Evolutionary conservation across 371 early-diverging fungal species (phyloP).

Genomic region (Lichtheimia ramosa): DNA sequence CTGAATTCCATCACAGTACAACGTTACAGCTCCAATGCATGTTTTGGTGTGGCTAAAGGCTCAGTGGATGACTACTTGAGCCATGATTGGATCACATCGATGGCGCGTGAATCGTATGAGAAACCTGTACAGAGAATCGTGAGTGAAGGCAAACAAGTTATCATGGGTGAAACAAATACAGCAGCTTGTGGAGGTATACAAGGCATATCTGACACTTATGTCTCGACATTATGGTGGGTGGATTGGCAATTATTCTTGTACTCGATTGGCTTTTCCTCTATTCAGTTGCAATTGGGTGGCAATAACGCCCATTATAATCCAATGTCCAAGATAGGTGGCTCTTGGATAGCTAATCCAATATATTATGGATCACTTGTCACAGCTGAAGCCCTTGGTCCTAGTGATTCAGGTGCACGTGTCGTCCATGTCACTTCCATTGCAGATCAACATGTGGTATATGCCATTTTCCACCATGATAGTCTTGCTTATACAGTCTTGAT

Average conservation of each 20-base stretch:
- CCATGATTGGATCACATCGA: conserved; percentile 11
- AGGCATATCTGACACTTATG: conserved; percentile 12
- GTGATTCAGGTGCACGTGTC: conserved; percentile 7
- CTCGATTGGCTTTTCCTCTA: conserved; percentile 12
- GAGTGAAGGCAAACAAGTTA: conserved; percentile 2
- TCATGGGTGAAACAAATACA: conserved; percentile 20
- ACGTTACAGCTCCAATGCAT: conserved; percentile 15
- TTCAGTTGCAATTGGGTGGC: conserved; percentile 14
- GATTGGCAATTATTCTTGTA: conserved; percentile 15
- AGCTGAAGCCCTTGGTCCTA: conserved; percentile 14
- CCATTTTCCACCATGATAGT: conserved; percentile 9
- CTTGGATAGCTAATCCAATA: conserved; percentile 11
- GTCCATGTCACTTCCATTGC: conserved; percentile 8
- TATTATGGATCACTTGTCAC: conserved; percentile 14
- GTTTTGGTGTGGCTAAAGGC: conserved; percentile 16
- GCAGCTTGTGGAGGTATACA: conserved; percentile 16
- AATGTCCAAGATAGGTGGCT: conserved; percentile 7
- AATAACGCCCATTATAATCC: conserved; percentile 13
- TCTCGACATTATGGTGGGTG: conserved; percentile 11
- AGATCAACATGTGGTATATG: conserved; percentile 6
- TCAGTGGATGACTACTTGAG: conserved; percentile 7
- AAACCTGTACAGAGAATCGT: not conserved
- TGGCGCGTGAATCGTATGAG: conserved; percentile 4
- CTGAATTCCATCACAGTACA: conserved; percentile 15
- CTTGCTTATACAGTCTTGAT: conserved; percentile 7